Evolutionary conservation across 225 moss, liverwort and hornwort genomes (phyloP), one percentile per base, ranked within the genome.

Genomic region (Takakia lepidozioides): DNA sequence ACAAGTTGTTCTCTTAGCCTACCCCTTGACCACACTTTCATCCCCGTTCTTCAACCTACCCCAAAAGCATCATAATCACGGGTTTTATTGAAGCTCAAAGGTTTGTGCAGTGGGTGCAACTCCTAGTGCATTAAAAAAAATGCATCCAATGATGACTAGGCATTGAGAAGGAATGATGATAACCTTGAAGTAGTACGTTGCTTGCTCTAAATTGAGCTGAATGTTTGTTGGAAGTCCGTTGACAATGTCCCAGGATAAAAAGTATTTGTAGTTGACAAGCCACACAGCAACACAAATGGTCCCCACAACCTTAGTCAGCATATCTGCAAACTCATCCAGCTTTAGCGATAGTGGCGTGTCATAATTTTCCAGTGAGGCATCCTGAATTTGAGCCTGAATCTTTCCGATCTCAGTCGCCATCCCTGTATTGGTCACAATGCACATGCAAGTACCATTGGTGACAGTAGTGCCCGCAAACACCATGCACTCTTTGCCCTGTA

Each of bases 341-440:
- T 73, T 76, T 32, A 24, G 67, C 25, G 63, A 72, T 8, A 81
- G 41, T 17, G 72, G 81, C 16, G 76, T 81, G 42, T 72, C 72
- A 47, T 72, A 76, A 2, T 65, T 59, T 53, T 62, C 65, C 10
- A 26, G 21, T 25, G 69, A 60, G 1, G 75, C 76, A 17, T 76
- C 72, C 19, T 72, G 66, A 42, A 73, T 76, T 62, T 72, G 76
- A 20, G 72, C 58, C 32, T 81, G 81, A 38, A 81, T 81, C 41
- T 81, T 81, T 3, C 81, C 81, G 19, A 81, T 68, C 57, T 81
- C 76, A 2, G 81, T 81, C 15, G 59, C 48, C 81, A 81, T 76
- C 10, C 81, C 81, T 18, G 69, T 81, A 4, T 76, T 52, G 9
- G 69, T 72, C 19, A 76, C 76, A 17, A 76, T 60, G 29, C 81